These are phyloP conservation scores for Ascochyta clinopodiicola DNA, from an alignment of 2,329 filamentous ascomycete genomes.

Conservation along the genomic window DNA sequence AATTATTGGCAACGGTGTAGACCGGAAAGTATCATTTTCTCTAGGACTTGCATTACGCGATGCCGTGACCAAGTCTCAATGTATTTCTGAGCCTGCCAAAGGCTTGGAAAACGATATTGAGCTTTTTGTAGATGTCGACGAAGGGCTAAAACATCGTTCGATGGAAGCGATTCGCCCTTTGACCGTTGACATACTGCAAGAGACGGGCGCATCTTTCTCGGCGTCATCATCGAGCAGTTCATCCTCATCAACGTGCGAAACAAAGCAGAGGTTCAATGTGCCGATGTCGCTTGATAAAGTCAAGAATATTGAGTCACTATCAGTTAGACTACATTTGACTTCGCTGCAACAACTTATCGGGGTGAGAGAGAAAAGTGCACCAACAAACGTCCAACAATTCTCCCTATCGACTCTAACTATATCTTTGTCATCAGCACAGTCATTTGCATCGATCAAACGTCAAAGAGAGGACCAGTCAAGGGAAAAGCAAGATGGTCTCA, in stretches of 20 bases:
- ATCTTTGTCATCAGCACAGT: background rate
- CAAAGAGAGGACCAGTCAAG: background rate
- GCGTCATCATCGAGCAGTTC: background rate
- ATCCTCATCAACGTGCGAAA: background rate
- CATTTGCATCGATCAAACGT: background rate
- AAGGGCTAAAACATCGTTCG: background rate
- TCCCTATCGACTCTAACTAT: background rate
- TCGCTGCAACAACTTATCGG: background rate
- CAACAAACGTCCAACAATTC: background rate
- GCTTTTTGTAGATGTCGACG: background rate
- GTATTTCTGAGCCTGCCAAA: background rate
- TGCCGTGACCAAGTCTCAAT: background rate
- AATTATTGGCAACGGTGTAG: conserved; percentile 79
- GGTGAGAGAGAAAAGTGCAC: too few species aligned
- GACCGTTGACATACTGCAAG: too few species aligned
- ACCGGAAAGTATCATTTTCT: conserved; percentile 70
- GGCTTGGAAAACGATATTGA: background rate
- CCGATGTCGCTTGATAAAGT: background rate
- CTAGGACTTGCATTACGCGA: conserved; percentile 60
- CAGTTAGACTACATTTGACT: too few species aligned
- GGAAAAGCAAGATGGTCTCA: background rate
- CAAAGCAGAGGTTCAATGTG: background rate
- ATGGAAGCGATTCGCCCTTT: background rate
- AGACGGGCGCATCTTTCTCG: background rate
- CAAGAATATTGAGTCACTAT: background rate